Percentiles rank a stretch among this genome's conserved stretches.
Conservation (phyloP, 805 yeast genomes). For the Candida sithepensis region DNA sequence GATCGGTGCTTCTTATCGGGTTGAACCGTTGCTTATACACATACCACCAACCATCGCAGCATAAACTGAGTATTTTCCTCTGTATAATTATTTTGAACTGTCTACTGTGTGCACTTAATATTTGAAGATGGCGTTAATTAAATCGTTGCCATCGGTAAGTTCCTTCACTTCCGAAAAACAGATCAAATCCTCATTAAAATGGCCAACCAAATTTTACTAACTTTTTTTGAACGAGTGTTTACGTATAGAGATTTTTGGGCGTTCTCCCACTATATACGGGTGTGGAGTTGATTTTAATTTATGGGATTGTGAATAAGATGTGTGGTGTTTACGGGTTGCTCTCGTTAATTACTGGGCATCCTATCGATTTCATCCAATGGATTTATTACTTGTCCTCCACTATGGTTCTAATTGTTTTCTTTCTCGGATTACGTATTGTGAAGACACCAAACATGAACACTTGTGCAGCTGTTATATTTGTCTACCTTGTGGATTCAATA, state of each 20-base stretch:
- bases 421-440: conserved; percentile 52
- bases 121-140: neutral
- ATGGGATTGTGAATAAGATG: conserved; percentile 80
- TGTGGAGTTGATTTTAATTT: conserved; percentile 73
- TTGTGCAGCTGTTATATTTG: conserved; percentile 57
- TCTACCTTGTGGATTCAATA: conserved; percentile 66
- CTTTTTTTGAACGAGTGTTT: neutral
- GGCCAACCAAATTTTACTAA: neutral
- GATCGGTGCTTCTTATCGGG: too few relatives aligned
- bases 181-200: too few relatives aligned
- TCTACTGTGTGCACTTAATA: too few relatives aligned
- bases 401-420: conserved; percentile 58
- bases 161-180: neutral
- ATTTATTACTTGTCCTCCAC: conserved; percentile 66
- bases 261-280: conserved; percentile 79
- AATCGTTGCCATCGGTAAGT: neutral
- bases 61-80: too few relatives aligned
- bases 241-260: conserved; percentile 57
- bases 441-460: conserved; percentile 54
- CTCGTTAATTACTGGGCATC: conserved; percentile 87
- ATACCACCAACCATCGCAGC: too few relatives aligned
- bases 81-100: too few relatives aligned
- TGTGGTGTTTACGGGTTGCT: conserved; percentile 85
- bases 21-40: too few relatives aligned
- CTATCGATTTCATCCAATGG: conserved; percentile 81